These are phyloP conservation scores for Chrysochromulina tobinii DNA, from an alignment of 78 protist genomes.

Conservation along the genomic window DNA sequence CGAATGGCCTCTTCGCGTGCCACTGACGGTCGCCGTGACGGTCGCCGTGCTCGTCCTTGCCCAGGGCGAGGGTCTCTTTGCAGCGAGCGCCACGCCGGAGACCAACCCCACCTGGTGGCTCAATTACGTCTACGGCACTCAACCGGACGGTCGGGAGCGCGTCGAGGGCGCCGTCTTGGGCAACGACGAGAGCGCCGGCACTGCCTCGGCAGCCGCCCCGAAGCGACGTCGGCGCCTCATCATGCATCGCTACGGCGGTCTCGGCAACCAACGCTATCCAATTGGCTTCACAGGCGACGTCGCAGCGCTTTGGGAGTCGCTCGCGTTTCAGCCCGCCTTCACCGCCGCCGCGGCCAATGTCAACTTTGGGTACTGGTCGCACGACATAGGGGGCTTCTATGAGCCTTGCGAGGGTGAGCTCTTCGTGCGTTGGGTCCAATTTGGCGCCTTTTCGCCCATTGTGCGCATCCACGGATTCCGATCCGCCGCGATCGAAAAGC, in stretches of 20 bases:
- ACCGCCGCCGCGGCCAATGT: constrained; percentile 61
- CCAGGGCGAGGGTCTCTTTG: background rate
- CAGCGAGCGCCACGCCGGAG: background rate
- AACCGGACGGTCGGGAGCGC: background rate
- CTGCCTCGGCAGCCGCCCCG: background rate
- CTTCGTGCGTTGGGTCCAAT: constrained; percentile 65
- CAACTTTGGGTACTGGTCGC: constrained; percentile 55
- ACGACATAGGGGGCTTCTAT: constrained; percentile 58
- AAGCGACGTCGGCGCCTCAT: background rate
- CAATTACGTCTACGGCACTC: background rate
- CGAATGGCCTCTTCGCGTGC: too few relatives aligned
- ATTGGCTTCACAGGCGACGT: constrained; percentile 73
- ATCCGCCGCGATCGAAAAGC: background rate
- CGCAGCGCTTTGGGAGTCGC: constrained; percentile 40
- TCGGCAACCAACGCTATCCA: constrained; percentile 63
- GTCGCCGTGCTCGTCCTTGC: too few relatives aligned
- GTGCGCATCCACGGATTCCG: constrained; percentile 49
- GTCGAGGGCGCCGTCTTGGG: background rate
- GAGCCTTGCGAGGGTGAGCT: background rate
- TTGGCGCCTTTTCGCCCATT: constrained; percentile 49
- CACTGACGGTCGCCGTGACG: too few relatives aligned
- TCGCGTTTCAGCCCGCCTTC: constrained; percentile 64
- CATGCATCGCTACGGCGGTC: constrained; percentile 57
- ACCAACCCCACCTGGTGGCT: background rate
- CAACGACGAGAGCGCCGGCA: background rate